phyloP scores from a whole-genome alignment of 2,329 filamentous ascomycete species.

The Fusarium falciforme region DNA sequence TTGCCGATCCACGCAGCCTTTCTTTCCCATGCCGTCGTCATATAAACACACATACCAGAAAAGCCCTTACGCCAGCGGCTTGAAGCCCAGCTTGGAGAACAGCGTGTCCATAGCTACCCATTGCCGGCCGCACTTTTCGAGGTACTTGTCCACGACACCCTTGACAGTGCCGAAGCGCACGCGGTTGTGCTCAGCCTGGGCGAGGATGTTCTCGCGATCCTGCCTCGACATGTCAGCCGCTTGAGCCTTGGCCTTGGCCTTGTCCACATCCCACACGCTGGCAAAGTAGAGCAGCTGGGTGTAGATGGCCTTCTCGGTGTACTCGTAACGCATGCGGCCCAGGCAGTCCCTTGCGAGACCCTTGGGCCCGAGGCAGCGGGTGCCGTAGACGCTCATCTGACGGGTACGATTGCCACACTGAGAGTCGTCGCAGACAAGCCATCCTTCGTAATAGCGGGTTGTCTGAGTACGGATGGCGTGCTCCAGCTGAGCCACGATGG shows the following conservation, averaged over 20 bases:
- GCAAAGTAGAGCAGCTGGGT: constrained; percentile 94
- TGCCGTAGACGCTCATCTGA: constrained; percentile 93
- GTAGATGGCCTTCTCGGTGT: constrained; percentile 89
- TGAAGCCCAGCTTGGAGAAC: constrained; percentile 76
- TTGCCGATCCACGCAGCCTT: background rate
- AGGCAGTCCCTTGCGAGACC: constrained; percentile 86
- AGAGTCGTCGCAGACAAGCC: constrained; percentile 90
- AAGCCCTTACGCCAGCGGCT: constrained; percentile 42
- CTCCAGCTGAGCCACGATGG: constrained; percentile 88
- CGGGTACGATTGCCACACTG: constrained; percentile 88
- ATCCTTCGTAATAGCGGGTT: constrained; percentile 89
- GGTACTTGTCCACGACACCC: constrained; percentile 81
- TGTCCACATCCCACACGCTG: constrained; percentile 89
- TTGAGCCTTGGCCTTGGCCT: constrained; percentile 68
- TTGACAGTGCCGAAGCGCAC: constrained; percentile 80
- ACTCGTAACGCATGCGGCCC: constrained; percentile 90
- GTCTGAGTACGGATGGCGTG: constrained; percentile 82
- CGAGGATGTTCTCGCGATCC: constrained; percentile 73
- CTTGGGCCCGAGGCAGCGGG: constrained; percentile 87
- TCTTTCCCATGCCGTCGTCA: background rate
- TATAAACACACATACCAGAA: background rate
- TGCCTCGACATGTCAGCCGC: constrained; percentile 61
- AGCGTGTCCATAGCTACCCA: constrained; percentile 95
- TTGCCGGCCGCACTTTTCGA: constrained; percentile 89
- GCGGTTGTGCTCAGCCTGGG: constrained; percentile 85